Base-by-base conservation (phyloP, 129 eudicot species). In the Pseudognaphalium luteoalbum region DNA sequence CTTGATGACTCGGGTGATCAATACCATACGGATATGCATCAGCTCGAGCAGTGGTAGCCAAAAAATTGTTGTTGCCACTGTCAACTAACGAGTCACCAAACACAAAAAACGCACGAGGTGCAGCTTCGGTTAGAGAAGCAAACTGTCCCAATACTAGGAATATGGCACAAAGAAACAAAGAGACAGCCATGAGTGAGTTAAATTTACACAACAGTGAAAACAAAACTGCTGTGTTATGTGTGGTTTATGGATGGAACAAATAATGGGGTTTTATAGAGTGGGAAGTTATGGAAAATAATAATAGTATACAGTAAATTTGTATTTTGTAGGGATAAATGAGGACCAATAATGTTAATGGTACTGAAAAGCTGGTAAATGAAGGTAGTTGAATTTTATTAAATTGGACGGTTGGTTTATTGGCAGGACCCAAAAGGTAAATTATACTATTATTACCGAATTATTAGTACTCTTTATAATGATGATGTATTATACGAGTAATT, bases 11-110 rank as follows among this genome's bases (percentile, higher is more conserved):
- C 9, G 82, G 85, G 74, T 82, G 81, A 58, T 82, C 85, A 68
- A 82, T 82, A 12, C 85, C 85, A 25, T 82, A 82, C 44, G 85
- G 85, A n/a, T 78, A 78, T 66, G 82, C 73, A 77, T 82, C 85
- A 1, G 85, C 85, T 30, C 85, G 59, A 6, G 85, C 85, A 37
- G 82, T 37, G 42, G 85, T 82, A 9, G 67, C 85, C 75, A 82
- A 66, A 71, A 70, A 82, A 35, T 82, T 82, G 82, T 82, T 82
- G 79, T 82, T 82, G 47, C 85, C 85, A 16, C 78, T 82, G 54
- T 82, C 85, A 5, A 82, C 85, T 58, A 82, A 44, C 52, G 85
- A 82, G 76, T 82, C 85, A 16, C 85, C 85, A 58, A 82, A 82
- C 68, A 82, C 85, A 14, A 82, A 82, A 61, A 82, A 82, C 0